A percentile compares a stretch with the other conserved stretches of the same genome.
phyloP scores from a whole-genome alignment of 768 basidiomycete species.

The Clathrus columnatus region DNA sequence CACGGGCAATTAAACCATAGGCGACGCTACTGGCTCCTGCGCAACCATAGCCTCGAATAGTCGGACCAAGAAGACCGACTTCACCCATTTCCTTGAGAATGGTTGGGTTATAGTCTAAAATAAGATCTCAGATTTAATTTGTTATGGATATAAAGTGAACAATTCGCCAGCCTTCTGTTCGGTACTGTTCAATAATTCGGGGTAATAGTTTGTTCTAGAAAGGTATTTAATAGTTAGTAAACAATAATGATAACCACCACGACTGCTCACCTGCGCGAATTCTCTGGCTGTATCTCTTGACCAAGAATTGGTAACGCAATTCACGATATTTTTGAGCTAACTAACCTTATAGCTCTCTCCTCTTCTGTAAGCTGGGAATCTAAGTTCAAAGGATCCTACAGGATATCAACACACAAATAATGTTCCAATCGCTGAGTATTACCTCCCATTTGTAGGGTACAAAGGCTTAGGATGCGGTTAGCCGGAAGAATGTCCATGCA shows the following conservation, averaged over 20 bases:
- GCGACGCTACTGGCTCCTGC: constrained; percentile 88
- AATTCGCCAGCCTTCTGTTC: constrained; percentile 68
- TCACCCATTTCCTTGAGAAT: constrained; percentile 89
- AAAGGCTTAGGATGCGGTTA: neutral
- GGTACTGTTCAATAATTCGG: constrained; percentile 81
- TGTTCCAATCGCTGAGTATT: neutral
- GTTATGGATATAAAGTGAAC: neutral
- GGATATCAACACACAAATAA: neutral
- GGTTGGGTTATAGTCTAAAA: constrained; percentile 60
- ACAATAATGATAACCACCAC: neutral
- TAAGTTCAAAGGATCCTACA: constrained; percentile 74
- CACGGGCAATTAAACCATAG: constrained; percentile 88
- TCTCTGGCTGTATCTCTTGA: constrained; percentile 66
- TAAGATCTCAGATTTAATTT: neutral
- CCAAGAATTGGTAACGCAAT: constrained; percentile 7
- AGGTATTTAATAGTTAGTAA: neutral
- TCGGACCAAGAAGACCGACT: constrained; percentile 84
- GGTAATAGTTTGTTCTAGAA: constrained; percentile 72
- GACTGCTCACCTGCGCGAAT: constrained; percentile 62
- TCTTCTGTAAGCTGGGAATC: constrained; percentile 82
- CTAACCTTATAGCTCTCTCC: constrained; percentile 79
- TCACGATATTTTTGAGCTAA: neutral
- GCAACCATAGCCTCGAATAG: constrained; percentile 89
- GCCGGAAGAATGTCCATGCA: neutral
- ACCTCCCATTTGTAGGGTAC: constrained; percentile 7